Percentiles rank a stretch among this genome's conserved stretches.
Conservation (phyloP, 2,329 filamentous ascomycete genomes). For the Phialocephala sp. region DNA sequence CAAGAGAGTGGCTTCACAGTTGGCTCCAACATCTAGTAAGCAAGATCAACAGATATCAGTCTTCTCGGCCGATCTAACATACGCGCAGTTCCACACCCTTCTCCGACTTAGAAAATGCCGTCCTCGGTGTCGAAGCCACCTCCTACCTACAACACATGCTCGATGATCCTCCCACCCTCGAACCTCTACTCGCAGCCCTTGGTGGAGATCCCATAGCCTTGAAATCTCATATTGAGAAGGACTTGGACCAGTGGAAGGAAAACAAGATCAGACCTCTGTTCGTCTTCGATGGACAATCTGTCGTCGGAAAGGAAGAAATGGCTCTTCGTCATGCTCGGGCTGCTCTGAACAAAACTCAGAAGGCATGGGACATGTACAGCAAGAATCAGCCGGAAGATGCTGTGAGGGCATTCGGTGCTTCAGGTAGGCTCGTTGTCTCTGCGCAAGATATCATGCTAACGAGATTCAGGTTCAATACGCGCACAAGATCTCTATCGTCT, state of each 20-base stretch:
- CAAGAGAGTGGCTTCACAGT: slow-evolving; percentile 15
- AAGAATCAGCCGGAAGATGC: slow-evolving; percentile 79
- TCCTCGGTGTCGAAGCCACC: slow-evolving; percentile 86
- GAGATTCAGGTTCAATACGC: slow-evolving; percentile 66
- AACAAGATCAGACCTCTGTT: slow-evolving; percentile 81
- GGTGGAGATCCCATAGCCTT: slow-evolving; percentile 86
- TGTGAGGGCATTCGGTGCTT: slow-evolving; percentile 84
- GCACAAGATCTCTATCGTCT: slow-evolving; percentile 77
- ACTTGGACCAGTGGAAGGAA: slow-evolving; percentile 74
- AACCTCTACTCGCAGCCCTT: slow-evolving; percentile 87
- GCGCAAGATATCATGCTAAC: slow-evolving; percentile 39
- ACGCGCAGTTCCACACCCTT: slow-evolving; percentile 17
- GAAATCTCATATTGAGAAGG: slow-evolving; percentile 74
- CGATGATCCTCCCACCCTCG: slow-evolving; percentile 71
- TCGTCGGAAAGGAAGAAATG: slow-evolving; percentile 76
- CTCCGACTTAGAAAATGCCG: slow-evolving; percentile 51
- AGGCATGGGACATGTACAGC: slow-evolving; percentile 89
- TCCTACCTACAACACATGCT: slow-evolving; percentile 86
- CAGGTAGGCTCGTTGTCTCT: slow-evolving; percentile 58
- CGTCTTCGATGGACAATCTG: slow-evolving; percentile 87
- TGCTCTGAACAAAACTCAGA: slow-evolving; percentile 73
- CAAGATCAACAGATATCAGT: not conserved
- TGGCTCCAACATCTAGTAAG: slow-evolving; percentile 22
- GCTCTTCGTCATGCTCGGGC: slow-evolving; percentile 66
- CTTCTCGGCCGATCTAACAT: not conserved